These are phyloP conservation scores for Casuarina glauca DNA, from an alignment of 306 rosid species.

Conservation along the genomic window DNA sequence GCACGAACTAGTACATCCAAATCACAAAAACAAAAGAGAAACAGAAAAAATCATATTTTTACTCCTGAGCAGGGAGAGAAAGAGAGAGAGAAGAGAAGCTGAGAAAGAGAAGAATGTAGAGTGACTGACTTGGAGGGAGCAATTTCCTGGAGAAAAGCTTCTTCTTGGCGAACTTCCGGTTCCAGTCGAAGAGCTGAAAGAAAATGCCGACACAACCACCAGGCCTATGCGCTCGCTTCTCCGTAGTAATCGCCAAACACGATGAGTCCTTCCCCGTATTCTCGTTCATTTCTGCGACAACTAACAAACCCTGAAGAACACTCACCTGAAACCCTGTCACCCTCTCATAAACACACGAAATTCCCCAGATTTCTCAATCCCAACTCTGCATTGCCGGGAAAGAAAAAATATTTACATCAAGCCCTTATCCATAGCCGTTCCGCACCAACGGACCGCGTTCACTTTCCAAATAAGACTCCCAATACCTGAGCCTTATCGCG, in stretches of 20 bases:
- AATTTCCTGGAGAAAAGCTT: conserved; percentile 80
- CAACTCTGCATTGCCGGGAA: conserved; percentile 29
- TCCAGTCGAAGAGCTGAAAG: conserved; percentile 95
- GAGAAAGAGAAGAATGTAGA: neutral
- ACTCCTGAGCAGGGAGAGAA: neutral
- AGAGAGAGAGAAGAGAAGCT: neutral
- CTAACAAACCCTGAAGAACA: conserved; percentile 13
- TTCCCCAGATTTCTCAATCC: conserved; percentile 10
- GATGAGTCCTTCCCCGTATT: conserved; percentile 46
- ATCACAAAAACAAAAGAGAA: conserved; percentile 27
- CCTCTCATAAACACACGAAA: conserved; percentile 10
- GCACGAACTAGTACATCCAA: conserved; percentile 50
- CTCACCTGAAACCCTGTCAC: conserved; percentile 25
- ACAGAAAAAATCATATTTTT: neutral
- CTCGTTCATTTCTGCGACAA: conserved; percentile 56
- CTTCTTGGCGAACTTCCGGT: conserved; percentile 73
- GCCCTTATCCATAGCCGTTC: neutral
- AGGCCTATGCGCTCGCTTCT: conserved; percentile 60
- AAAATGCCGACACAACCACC: conserved; percentile 90
- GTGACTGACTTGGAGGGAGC: conserved; percentile 66
- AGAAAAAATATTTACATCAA: neutral
- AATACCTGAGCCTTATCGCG: neutral
- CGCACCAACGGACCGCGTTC: neutral
- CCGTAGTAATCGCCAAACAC: conserved; percentile 56
- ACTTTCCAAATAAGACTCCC: neutral